Conservation (phyloP, 306 rosid genomes). For the Ormosia semicastrata region DNA sequence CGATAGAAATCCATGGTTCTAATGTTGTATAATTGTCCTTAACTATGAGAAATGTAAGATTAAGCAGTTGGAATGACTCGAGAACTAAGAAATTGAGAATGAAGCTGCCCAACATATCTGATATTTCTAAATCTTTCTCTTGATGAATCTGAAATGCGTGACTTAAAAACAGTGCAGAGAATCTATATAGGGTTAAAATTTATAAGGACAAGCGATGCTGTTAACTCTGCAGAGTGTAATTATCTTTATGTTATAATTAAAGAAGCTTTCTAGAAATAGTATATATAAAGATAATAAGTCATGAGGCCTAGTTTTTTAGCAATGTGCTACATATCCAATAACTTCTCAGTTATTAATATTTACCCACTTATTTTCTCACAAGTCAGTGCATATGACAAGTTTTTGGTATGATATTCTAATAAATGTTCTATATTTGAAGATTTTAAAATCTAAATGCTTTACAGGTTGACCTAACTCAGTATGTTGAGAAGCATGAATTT, state of each 20-base stretch:
- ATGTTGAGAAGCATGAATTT: constrained; percentile 82
- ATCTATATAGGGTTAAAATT: neutral
- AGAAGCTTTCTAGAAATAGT: neutral
- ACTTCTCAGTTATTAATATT: neutral
- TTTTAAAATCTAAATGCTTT: constrained; percentile 23
- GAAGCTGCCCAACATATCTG: neutral
- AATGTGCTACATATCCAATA: neutral
- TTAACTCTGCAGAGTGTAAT: neutral
- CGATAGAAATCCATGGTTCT: neutral
- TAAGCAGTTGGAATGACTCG: neutral
- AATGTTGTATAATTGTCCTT: neutral
- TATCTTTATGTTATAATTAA: neutral
- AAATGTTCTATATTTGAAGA: constrained; percentile 18
- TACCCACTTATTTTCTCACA: constrained; percentile 2
- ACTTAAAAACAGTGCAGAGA: neutral
- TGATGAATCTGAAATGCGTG: neutral
- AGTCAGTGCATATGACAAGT: neutral
- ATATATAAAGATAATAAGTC: neutral
- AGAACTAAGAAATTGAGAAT: neutral
- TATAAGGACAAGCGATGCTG: neutral
- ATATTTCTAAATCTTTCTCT: neutral
- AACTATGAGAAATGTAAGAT: neutral
- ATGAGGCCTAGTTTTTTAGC: neutral
- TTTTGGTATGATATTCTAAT: neutral
- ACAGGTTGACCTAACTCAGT: constrained; percentile 90